Evolutionary conservation across 1,139 yeast genomes (phyloP), one percentile per base, ranked within the genome.

Genomic region (Pichia cactophila): DNA sequence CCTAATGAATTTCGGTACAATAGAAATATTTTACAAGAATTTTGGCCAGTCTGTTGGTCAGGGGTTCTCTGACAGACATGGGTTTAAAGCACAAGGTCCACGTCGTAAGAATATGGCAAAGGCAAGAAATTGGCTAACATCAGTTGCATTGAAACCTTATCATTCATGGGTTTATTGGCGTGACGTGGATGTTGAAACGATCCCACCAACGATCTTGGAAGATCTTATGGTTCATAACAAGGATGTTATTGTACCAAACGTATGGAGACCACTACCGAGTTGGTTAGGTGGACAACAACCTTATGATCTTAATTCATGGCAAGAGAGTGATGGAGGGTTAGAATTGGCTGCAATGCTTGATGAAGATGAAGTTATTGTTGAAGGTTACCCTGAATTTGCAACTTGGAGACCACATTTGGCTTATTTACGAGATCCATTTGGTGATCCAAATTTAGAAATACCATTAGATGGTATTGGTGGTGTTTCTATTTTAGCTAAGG

Each of bases 151-250:
- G 51, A 78, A 81, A 60, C 89, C 95, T 1, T 82, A 86, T 61
- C 96, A 87, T 64, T 81, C 92, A 8, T 87, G 95, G 95, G 95
- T 87, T 9, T 85, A 86, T 63, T 87, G 96, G 96, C 73, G 96
- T 66, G 96, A 87, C 64, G 96, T 83, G 1, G 96, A 87, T 63
- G 83, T 87, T 47, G 95, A 86, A 59, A 77, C 87, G 14, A 79
- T 86, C 60, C 92, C 95, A 1, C 82, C 86, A 9, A 72, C 83
- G 31, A 82, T 87, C 44, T 78, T 87, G 54, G 87, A 87, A 64
- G 89, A 85, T 62, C 71, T 87, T 61, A 87, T 86, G 89, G 76
- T 78, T 55, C 77, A 74, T 54, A 79, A 83, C 61, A 83, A 77
- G 58, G 96, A 87, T 62, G 86, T 87, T 17, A 78, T 87, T 67